Conservation (phyloP, 1,284 basidiomycete species). For the Apiotrichum brassicae region DNA sequence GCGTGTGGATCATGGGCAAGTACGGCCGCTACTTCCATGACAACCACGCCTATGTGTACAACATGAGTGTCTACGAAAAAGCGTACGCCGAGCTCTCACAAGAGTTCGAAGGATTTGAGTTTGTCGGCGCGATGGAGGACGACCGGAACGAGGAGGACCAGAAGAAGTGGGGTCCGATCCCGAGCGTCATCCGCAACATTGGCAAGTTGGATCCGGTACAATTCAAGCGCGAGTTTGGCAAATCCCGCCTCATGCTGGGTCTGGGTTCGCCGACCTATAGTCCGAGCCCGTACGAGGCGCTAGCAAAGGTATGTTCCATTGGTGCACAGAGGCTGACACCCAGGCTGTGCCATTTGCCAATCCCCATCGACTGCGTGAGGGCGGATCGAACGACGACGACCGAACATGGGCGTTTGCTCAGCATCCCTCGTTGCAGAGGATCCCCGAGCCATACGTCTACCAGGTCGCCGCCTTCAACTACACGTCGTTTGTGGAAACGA, state of each 20-base stretch:
- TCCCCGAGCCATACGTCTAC: conserved; percentile 19
- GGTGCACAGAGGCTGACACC: background rate
- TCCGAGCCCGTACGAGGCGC: conserved; percentile 17
- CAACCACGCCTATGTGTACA: conserved; percentile 6
- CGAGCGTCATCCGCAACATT: conserved; percentile 12
- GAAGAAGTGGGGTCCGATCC: conserved; percentile 8
- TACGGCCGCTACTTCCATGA: conserved; percentile 22
- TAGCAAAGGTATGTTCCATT: background rate
- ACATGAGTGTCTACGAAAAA: conserved; percentile 11
- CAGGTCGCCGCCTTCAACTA: conserved; percentile 19
- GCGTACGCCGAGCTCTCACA: conserved; percentile 12
- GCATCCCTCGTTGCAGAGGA: background rate
- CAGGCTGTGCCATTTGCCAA: conserved; percentile 3
- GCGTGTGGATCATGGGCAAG: conserved; percentile 25
- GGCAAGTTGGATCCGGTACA: conserved; percentile 7
- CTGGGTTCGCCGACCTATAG: conserved; percentile 18
- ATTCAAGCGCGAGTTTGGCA: conserved; percentile 14
- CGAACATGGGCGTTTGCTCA: background rate
- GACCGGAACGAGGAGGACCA: conserved; percentile 9
- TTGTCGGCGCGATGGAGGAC: conserved; percentile 22
- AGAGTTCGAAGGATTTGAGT: conserved; percentile 26
- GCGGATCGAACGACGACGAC: background rate
- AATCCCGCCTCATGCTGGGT: conserved; percentile 15
- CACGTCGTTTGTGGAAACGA: conserved; percentile 17
- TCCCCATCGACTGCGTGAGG: background rate